Percentiles rank a stretch among this genome's conserved stretches.
Evolutionary conservation across 306 rosid genomes (phyloP).

Genomic region (Rosa chinensis): DNA sequence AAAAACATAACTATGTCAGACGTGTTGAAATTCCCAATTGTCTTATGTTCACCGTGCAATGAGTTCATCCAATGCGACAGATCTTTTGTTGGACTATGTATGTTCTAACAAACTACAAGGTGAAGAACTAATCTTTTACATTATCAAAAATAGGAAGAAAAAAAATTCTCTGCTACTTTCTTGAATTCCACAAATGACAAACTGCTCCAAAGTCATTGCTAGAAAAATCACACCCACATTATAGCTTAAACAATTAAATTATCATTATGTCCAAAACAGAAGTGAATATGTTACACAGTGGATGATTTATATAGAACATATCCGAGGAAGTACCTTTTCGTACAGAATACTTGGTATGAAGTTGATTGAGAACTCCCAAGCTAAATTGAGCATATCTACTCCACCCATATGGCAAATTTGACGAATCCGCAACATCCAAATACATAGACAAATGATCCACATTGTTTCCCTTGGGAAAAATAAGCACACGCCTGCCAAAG

Average conservation of each 20-base stretch:
- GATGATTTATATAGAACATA: background rate
- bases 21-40: background rate
- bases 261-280: background rate
- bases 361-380: constrained; percentile 70
- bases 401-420: constrained; percentile 87
- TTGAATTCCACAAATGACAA: background rate
- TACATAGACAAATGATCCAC: constrained; percentile 86
- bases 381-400: constrained; percentile 89
- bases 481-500: constrained; percentile 72
- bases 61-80: background rate
- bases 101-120: constrained; percentile 8
- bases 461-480: constrained; percentile 91
- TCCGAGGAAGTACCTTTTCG: constrained; percentile 62
- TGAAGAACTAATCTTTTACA: background rate
- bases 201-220: background rate
- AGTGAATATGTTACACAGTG: background rate
- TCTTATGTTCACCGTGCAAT: background rate
- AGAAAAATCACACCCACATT: background rate
- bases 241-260: background rate
- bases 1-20: background rate
- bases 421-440: constrained; percentile 82
- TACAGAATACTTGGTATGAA: constrained; percentile 61
- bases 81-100: background rate
- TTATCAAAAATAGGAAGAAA: background rate
- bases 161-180: background rate